Percentiles rank a stretch among this genome's conserved stretches.
phyloP scores from a whole-genome alignment of 148 eudicot genomes.

The Vaccinium myrtillus region DNA sequence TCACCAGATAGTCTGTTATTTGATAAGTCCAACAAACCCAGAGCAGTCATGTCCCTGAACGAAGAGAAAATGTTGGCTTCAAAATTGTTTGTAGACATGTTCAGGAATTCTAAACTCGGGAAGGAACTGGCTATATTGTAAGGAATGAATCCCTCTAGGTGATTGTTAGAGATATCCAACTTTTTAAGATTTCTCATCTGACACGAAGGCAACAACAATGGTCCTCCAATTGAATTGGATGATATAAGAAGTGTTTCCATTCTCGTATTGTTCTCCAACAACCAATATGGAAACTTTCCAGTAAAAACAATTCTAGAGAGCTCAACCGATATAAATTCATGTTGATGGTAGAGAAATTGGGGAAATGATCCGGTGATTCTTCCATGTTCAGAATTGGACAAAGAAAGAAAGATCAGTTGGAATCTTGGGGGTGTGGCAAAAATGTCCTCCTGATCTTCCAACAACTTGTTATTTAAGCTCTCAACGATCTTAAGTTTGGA shows the following conservation, averaged over 20 bases:
- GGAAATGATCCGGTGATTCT: not conserved
- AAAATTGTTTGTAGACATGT: slow-evolving; percentile 13
- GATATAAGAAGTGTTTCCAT: not conserved
- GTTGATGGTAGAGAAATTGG: slow-evolving; percentile 16
- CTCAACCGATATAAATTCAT: not conserved
- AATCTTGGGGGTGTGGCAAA: not conserved
- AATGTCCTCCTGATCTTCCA: slow-evolving; percentile 5
- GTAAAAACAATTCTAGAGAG: not conserved
- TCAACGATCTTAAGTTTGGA: not conserved
- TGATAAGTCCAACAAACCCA: slow-evolving; percentile 13
- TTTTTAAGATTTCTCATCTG: not conserved
- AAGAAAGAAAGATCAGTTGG: slow-evolving; percentile 11
- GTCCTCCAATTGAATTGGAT: slow-evolving; percentile 2
- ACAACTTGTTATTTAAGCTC: not conserved
- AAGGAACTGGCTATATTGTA: not conserved
- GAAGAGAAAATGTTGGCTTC: slow-evolving; percentile 11
- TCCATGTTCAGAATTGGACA: not conserved
- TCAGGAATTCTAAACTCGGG: not conserved
- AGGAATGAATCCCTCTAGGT: not conserved
- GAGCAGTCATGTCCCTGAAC: not conserved
- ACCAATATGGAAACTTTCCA: slow-evolving; percentile 21
- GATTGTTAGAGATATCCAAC: not conserved
- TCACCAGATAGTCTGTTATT: not conserved
- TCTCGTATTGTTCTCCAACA: slow-evolving; percentile 8
- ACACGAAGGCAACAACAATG: not conserved